Percentiles rank a stretch among this genome's conserved stretches.
phyloP scores from a whole-genome alignment of 2,329 filamentous ascomycete species.

The Hypoxylon sp. region DNA sequence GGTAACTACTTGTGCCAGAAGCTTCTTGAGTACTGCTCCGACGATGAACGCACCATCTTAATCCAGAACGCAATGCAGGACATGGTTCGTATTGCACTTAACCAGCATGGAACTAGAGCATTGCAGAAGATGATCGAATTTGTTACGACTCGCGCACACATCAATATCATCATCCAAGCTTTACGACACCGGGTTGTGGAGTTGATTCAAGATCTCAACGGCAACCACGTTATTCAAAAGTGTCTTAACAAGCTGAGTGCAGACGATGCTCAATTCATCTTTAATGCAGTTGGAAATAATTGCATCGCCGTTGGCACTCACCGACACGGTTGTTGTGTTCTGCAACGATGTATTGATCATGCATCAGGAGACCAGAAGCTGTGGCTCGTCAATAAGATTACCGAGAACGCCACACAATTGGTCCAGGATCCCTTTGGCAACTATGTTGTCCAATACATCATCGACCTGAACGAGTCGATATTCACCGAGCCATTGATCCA shows the following conservation, averaged over 20 bases:
- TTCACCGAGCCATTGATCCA: conserved; percentile 92
- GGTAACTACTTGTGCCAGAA: conserved; percentile 99
- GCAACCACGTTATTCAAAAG: conserved; percentile 99
- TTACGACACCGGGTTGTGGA: conserved; percentile 88
- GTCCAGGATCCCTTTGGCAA: conserved; percentile 99
- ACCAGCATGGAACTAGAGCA: conserved; percentile 96
- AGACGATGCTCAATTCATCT: conserved; percentile 93
- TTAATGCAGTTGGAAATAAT: conserved; percentile 88
- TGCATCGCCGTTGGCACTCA: conserved; percentile 95
- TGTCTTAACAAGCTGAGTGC: conserved; percentile 94
- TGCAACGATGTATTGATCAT: conserved; percentile 98
- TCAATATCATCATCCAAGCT: conserved; percentile 87
- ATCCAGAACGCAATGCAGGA: conserved; percentile 90
- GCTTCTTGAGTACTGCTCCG: conserved; percentile 93
- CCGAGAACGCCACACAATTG: conserved; percentile 85
- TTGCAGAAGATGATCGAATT: conserved; percentile 99
- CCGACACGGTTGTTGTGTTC: conserved; percentile 96
- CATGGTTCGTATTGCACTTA: conserved; percentile 93
- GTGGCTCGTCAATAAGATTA: conserved; percentile 89
- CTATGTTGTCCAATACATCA: conserved; percentile 98
- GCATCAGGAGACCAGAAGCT: conserved; percentile 91
- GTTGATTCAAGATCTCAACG: conserved; percentile 96
- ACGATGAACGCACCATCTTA: conserved; percentile 92
- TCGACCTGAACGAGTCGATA: conserved; percentile 87
- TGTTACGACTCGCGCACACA: conserved; percentile 87